Percentiles rank a stretch among this genome's conserved stretches.
These are phyloP conservation scores for Pelargonium cotyledonis DNA, from an alignment of 441 rosid species.

Conservation along the genomic window DNA sequence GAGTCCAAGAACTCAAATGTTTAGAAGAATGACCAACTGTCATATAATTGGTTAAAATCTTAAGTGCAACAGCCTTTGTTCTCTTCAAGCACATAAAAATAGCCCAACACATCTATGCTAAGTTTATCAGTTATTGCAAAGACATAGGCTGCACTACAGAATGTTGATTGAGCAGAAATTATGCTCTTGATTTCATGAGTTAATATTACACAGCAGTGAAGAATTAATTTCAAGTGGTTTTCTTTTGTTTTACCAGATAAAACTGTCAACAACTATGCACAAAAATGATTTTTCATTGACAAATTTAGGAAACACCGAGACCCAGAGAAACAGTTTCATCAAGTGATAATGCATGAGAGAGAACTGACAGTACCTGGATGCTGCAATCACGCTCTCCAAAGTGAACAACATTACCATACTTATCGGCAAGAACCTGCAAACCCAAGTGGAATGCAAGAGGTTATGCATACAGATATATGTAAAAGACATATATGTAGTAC, in stretches of 20 bases:
- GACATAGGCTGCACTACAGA: constrained; percentile 2
- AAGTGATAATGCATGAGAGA: not conserved
- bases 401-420: constrained; percentile 90
- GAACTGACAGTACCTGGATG: constrained; percentile 60
- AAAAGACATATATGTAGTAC: too few species aligned
- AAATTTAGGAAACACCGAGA: not conserved
- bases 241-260: not conserved
- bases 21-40: too few species aligned
- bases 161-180: not conserved
- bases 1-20: too few species aligned
- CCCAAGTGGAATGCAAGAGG: constrained; percentile 13
- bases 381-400: constrained; percentile 99
- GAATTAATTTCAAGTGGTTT: not conserved
- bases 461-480: not conserved
- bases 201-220: not conserved
- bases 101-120: too few species aligned
- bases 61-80: too few species aligned
- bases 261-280: not conserved
- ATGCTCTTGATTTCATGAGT: too few species aligned
- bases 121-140: not conserved
- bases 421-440: constrained; percentile 85
- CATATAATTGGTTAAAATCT: too few species aligned
- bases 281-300: not conserved
- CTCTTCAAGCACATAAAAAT: too few species aligned
- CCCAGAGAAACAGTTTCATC: not conserved